phyloP scores from a whole-genome alignment of 2,329 filamentous ascomycete species.

The Ceratocystis alfenasii region DNA sequence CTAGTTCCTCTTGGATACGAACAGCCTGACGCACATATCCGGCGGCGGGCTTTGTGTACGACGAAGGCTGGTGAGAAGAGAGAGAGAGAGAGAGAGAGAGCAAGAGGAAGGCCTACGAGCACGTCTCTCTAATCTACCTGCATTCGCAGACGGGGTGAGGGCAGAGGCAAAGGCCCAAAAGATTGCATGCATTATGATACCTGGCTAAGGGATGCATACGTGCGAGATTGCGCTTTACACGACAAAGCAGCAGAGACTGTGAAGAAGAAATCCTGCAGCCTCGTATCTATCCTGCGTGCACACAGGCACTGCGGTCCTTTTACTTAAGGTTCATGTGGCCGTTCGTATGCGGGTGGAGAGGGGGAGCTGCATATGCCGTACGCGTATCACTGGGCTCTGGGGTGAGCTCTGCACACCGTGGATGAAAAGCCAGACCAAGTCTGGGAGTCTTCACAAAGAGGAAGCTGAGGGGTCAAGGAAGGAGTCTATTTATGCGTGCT shows the following conservation, averaged over 20 bases:
- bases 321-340: neutral
- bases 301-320: neutral
- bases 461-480: too few relatives aligned
- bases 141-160: too few relatives aligned
- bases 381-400: neutral
- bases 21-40: conserved; percentile 1
- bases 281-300: neutral
- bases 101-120: neutral
- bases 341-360: neutral
- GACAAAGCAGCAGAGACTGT: neutral
- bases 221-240: neutral
- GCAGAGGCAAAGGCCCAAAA: neutral
- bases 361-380: neutral
- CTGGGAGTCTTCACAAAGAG: neutral
- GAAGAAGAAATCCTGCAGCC: neutral
- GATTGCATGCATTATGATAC: neutral
- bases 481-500: too few relatives aligned
- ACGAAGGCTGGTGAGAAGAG: neutral
- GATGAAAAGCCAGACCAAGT: neutral
- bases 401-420: neutral
- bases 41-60: neutral
- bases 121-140: neutral
- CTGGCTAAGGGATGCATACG: neutral
- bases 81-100: neutral
- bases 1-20: neutral